phyloP scores from a whole-genome alignment of 352 stramenopile species.

The Saprolegnia parasitica region DNA sequence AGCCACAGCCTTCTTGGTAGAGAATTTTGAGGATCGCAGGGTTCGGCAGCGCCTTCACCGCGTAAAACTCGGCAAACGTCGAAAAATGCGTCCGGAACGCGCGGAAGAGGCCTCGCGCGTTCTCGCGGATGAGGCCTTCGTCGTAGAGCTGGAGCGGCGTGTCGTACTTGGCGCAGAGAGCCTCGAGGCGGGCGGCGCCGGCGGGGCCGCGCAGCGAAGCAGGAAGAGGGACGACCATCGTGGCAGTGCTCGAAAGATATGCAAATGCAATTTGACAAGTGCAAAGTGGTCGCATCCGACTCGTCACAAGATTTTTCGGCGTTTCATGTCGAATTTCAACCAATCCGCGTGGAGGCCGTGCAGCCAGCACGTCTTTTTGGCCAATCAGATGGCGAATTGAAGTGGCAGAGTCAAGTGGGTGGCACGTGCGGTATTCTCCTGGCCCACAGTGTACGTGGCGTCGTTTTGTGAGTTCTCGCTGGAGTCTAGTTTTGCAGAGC shows the following conservation, averaged over 20 bases:
- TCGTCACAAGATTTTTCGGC: not conserved
- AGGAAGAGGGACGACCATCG: constrained; percentile 16
- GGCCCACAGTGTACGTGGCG: not conserved
- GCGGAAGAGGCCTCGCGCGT: constrained; percentile 61
- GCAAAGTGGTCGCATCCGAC: not conserved
- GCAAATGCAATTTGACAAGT: not conserved
- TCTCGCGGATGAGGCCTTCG: constrained; percentile 76
- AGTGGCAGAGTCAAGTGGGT: not conserved
- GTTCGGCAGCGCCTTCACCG: constrained; percentile 88
- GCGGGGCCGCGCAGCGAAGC: constrained; percentile 8
- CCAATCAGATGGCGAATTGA: too few species aligned
- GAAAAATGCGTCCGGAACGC: constrained; percentile 73
- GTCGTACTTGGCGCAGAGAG: constrained; percentile 65
- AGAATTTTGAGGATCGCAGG: constrained; percentile 83
- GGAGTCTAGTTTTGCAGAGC: too few species aligned
- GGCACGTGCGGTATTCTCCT: not conserved
- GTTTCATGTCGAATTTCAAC: not conserved
- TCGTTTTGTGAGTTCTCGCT: too few species aligned
- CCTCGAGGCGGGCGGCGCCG: constrained; percentile 40
- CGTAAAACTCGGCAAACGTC: constrained; percentile 85
- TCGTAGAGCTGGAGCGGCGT: constrained; percentile 88
- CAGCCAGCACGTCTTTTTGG: too few species aligned
- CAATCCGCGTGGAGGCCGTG: not conserved
- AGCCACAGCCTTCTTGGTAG: constrained; percentile 75
- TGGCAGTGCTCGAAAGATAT: not conserved